Base-by-base conservation (phyloP, 2,329 filamentous ascomycete genomes). In the Fonsecaea pedrosoi region DNA sequence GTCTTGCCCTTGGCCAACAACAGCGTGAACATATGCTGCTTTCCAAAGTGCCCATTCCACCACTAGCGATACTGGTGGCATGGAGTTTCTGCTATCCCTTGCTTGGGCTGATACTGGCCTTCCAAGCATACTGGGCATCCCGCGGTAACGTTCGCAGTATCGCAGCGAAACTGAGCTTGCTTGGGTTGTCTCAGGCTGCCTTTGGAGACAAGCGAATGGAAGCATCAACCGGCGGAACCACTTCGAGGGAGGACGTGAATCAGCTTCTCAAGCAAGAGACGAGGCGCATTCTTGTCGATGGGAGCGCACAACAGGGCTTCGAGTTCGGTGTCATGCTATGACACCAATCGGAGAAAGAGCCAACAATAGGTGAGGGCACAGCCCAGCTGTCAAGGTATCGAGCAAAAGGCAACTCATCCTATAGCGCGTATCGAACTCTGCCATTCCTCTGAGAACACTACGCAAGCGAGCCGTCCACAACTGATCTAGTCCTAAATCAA, bases 151-250 rank as follows among this genome's bases (percentile, higher is more conserved):
- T 66, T 21, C 38, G 56, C 32, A 21, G 62, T 35, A 66, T 69
- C 12, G 67, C 60, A 12, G 59, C 59, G 6, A 57, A 66, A 53
- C 45, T 69, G 64, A 69, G 67, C 40, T 35, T 69, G 2, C 34
- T 45, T 13, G 67, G 67, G 13, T 35, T 69, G 4, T 66, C 64
- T 12, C 40, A 66, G 38, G 60, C 60, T n/a, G 67, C 67, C 4
- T 69, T 69, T 59, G 67, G 60, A 30, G 67, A 66, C 38, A 54
- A 48, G 18, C 21, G n/a, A 32, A 21, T 6, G 37, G 50, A 35
- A 53, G 12, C 45, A n/a, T 42, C 62, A 10, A 60, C 34, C 35
- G 34, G 56, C n/a, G 56, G 4, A 10, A 45, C 18, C 21, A 15
- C 25, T 12, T 60, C 45, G 32, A 54, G 38, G 40, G 55, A 42